Conservation (phyloP, 371 early-diverging fungal species). For the Apophysomyces ossiformis region DNA sequence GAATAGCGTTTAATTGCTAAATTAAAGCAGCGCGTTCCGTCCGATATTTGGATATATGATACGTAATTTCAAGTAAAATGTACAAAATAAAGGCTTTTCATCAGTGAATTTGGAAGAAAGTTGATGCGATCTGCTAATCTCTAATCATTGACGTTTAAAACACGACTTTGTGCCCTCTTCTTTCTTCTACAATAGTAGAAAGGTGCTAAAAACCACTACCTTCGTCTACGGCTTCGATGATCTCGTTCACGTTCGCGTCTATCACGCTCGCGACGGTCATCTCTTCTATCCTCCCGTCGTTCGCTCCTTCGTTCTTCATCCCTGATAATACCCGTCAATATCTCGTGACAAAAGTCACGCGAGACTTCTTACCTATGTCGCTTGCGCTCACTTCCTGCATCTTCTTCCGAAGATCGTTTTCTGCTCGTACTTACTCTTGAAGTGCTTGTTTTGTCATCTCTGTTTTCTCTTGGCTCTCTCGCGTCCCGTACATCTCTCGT, state of each 20-base stretch:
- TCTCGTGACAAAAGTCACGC: not conserved
- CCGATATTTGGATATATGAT: no score
- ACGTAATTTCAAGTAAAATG: no score
- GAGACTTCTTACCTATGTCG: constrained; percentile 15
- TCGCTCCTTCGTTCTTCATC: constrained; percentile 36
- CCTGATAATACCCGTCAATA: constrained; percentile 6
- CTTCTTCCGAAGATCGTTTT: constrained; percentile 19
- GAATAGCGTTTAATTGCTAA: no score
- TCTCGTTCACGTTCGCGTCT: constrained; percentile 27
- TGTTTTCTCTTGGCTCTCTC: constrained; percentile 10
- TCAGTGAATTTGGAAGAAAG: no score
- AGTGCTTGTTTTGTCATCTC: constrained; percentile 10
- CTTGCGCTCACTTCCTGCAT: constrained; percentile 20
- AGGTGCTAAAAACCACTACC: not conserved
- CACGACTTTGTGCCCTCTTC: no score
- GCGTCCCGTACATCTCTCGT: not conserved
- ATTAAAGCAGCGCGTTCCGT: no score
- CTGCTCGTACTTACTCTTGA: constrained; percentile 9
- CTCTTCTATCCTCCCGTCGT: constrained; percentile 25
- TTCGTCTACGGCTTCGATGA: constrained; percentile 11
- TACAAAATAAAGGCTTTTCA: no score
- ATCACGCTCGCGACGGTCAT: constrained; percentile 19
- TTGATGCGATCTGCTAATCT: no score
- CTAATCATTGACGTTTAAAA: no score
- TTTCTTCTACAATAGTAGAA: no score